phyloP scores from a whole-genome alignment of 371 early-diverging fungal species.

The Amoeboaphelidium protococcarum region DNA sequence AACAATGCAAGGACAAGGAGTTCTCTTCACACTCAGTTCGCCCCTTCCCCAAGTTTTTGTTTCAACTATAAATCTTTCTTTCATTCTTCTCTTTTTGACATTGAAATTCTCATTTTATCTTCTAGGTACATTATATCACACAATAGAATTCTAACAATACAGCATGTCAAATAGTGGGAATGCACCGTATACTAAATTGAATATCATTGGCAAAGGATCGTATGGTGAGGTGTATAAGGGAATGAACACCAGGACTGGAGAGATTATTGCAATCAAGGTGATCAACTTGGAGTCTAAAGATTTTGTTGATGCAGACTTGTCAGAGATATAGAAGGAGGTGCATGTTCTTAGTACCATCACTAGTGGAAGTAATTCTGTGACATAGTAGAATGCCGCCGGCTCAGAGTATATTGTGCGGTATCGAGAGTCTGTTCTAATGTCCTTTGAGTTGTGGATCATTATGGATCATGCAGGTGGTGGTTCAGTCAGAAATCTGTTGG shows the following conservation, averaged over 20 bases:
- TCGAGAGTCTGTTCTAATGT: conserved; percentile 63
- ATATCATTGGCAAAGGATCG: conserved; percentile 13
- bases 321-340: conserved; percentile 81
- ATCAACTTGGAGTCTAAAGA: conserved; percentile 89
- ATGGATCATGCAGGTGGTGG: conserved; percentile 94
- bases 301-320: conserved; percentile 82
- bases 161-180: too few species aligned
- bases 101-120: too few species aligned
- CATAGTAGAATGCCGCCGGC: conserved; percentile 31
- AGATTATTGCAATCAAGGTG: conserved; percentile 67
- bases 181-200: not conserved
- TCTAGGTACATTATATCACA: too few species aligned
- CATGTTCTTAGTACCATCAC: conserved; percentile 33
- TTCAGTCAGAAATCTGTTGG: conserved; percentile 53
- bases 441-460: conserved; percentile 82
- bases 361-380: not conserved
- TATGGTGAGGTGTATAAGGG: conserved; percentile 15
- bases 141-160: too few species aligned
- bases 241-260: conserved; percentile 9
- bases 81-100: too few species aligned
- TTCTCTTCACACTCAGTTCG: too few species aligned
- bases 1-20: too few species aligned
- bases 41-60: too few species aligned
- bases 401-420: conserved; percentile 82
- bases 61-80: too few species aligned